These are phyloP conservation scores for Starmerella stellata DNA, from an alignment of 805 yeast species.

Conservation along the genomic window DNA sequence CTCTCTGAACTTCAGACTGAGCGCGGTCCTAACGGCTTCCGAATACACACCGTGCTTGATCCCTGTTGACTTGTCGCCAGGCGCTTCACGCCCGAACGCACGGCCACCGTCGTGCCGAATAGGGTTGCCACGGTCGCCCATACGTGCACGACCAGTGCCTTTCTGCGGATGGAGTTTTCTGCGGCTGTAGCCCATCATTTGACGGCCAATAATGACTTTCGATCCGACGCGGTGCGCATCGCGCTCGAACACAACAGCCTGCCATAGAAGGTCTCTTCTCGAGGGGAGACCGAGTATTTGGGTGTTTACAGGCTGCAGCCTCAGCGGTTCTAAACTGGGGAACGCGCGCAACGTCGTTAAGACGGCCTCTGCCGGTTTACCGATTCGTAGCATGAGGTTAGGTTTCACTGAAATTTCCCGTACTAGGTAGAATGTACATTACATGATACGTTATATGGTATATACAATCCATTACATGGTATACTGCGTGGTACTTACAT, in stretches of 20 bases:
- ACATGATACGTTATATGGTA: too few species aligned
- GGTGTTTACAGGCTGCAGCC: slow-evolving; percentile 58
- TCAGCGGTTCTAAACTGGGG: slow-evolving; percentile 77
- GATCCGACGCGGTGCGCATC: slow-evolving; percentile 82
- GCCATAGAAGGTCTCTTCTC: slow-evolving; percentile 86
- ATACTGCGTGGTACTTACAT: too few species aligned
- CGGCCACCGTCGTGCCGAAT: slow-evolving; percentile 74
- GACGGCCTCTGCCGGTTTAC: slow-evolving; percentile 44
- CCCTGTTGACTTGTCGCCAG: slow-evolving; percentile 68
- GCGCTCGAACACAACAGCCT: slow-evolving; percentile 81
- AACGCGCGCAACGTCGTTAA: slow-evolving; percentile 62
- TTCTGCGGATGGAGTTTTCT: slow-evolving; percentile 74
- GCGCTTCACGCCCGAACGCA: slow-evolving; percentile 79
- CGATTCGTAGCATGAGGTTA: slow-evolving; percentile 14
- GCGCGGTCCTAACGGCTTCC: slow-evolving; percentile 61
- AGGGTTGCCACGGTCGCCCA: slow-evolving; percentile 91
- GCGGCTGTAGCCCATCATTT: slow-evolving; percentile 70
- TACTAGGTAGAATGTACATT: too few species aligned
- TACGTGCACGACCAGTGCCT: slow-evolving; percentile 89
- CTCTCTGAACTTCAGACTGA: slow-evolving; percentile 58
- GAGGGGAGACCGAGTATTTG: slow-evolving; percentile 53
- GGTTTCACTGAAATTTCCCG: too few species aligned
- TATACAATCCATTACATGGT: too few species aligned
- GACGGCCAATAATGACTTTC: slow-evolving; percentile 68
- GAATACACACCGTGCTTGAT: slow-evolving; percentile 58